Evolutionary conservation across 2,329 filamentous ascomycete species (phyloP), one percentile per base, ranked within the genome.

Genomic region (Didymella glomerata): DNA sequence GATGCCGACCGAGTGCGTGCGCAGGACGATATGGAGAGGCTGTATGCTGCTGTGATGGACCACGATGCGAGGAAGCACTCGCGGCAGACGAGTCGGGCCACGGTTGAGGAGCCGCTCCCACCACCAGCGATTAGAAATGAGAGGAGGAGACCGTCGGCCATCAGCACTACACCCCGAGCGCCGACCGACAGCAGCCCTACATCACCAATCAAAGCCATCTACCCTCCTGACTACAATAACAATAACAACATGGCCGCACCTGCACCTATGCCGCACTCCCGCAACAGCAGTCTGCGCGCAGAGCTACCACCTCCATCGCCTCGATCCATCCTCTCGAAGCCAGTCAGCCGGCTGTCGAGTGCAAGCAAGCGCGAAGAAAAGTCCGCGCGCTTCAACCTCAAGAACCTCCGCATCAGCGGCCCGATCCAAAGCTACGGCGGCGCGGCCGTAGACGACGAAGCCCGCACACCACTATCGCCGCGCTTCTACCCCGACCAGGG

Each of bases 31-130:
- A 88, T 97, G 77, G 93, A 97, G 76, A 88, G 91, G 69, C 88
- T 98, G 75, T 98, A 97, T 79, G 92, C 89, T 62, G 90, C 93
- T 67, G 93, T 97, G 64, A 90, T 97, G 88, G 92, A 93, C 76
- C 91, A 96, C 68, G 93, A 97, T 64, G 84, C 82, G 45, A 79
- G 81, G 63, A 83, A 81, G 60, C 68, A 72, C 27, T 69, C 68
- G 28, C 69, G 72, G n/a, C 68, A 70, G 40, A 61, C 67, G 49
- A 73, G 68, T 54, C 62, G 61, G 52, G 68, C 45, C 20, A 54
- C 49, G 32, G 49, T 57, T 14, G 55, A 73, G 36, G 67, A 70
- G 22, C 49, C 66, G 20, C 64, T 68, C 20, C 25, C 27, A 52
- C 56, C 48, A 20, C 47, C 41, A 14, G 52, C 49, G 2, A 25